Evolutionary conservation across 2,329 filamentous ascomycete genomes (phyloP), one percentile per base, ranked within the genome.

Genomic region (Gyromitra esculenta): DNA sequence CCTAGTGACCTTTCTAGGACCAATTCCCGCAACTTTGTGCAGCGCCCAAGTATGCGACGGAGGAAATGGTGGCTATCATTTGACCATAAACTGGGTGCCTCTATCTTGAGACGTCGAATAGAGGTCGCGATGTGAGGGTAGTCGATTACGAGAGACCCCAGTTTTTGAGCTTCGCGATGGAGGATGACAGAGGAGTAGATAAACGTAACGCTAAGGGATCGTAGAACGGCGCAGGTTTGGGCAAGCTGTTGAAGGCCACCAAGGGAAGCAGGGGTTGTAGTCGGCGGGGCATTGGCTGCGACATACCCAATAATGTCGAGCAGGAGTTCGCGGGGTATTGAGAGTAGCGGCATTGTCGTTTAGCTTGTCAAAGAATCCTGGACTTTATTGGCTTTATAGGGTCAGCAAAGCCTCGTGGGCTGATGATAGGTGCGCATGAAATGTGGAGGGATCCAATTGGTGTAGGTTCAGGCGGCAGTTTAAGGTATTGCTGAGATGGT

Each of bases 251-350:
- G 56, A 21, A 64, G 48, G 8, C 9, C 18, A 37, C 11, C 18
- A 37, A 71, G 21, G 13, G 50, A 35, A 45, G 41, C 21, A 54
- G 25, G 39, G 31, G 21, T n/a, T 37, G 35, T 8, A 3, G 62
- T 18, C 15, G 31, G 54, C 13, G 60, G 52, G 39, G 60, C 39
- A 31, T 39, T 52, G 48, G n/a, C 52, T 39, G 62, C 52, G 31
- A 73, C 52, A 50, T 73, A 2, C 13, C 70, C 60, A 48, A 73
- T 66, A 13, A 73, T 73, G 5, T 73, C 70, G 4, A 66, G 52
- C 11, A 73, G 52, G 31, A 73, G 62, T 50, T 73, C 70, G 13
- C 13, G 41, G 31, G 70, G 70, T 2, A 66, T 52, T 11, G 39
- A 37, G 52, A 73, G 70, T 13, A 73, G 70, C 31, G 62, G 18